phyloP scores from a whole-genome alignment of 2,329 filamentous ascomycete genomes.

The Capronia americana region DNA sequence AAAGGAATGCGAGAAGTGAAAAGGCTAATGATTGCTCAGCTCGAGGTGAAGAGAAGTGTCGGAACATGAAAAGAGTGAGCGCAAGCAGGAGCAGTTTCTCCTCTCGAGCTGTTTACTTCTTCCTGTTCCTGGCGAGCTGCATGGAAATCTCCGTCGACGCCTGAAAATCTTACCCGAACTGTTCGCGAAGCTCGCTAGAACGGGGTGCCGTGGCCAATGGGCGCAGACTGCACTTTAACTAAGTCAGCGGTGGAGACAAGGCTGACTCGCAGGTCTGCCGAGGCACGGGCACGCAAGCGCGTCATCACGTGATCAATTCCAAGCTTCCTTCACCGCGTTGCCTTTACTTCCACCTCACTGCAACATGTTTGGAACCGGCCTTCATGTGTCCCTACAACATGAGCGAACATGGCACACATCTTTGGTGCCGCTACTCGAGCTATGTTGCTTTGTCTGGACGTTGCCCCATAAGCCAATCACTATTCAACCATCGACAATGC shows the following conservation, averaged over 20 bases:
- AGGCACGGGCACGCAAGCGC: not conserved
- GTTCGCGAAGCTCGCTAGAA: conserved; percentile 14
- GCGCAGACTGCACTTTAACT: not conserved
- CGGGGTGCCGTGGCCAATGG: not conserved
- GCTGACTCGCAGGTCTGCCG: not conserved
- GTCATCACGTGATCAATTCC: not conserved
- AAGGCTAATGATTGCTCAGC: conserved; percentile 1
- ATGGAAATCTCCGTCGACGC: conserved; percentile 6
- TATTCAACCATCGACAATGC: not conserved
- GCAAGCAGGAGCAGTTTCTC: not conserved
- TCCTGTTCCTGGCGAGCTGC: conserved; percentile 1
- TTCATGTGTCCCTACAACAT: not conserved
- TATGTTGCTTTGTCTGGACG: not conserved
- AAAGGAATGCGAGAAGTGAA: conserved; percentile 34
- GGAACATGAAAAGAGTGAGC: conserved; percentile 7
- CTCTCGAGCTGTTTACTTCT: conserved; percentile 6
- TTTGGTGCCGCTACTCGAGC: not conserved
- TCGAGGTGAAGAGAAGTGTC: not conserved
- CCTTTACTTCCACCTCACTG: not conserved
- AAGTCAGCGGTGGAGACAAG: not conserved
- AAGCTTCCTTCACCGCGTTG: not conserved
- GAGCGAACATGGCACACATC: not conserved
- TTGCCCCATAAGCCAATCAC: not conserved
- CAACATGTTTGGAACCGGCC: not conserved
- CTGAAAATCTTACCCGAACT: conserved; percentile 10